Base-by-base conservation (phyloP, 495 filamentous ascomycete species). In the Copromyces sp. region DNA sequence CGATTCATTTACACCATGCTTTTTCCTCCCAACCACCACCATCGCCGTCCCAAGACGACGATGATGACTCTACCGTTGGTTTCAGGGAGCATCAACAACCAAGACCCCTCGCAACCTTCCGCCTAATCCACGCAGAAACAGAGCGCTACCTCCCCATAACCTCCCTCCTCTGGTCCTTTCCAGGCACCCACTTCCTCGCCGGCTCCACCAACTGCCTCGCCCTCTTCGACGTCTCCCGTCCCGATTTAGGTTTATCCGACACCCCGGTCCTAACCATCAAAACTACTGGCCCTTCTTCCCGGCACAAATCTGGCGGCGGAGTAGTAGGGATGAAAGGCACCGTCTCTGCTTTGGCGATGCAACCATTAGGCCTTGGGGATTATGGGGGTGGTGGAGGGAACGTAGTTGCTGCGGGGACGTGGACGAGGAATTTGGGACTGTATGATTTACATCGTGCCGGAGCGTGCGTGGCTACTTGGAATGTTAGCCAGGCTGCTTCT, bases 371-470 rank as follows among this genome's bases (percentile, higher is more conserved):
- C 7, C 35, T 69, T 38, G 69, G 69, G 6, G 75, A 68, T 12
- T 77, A 65, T 37, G 32, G 17, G 2, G 8, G 9, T 12, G 65
- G 20, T 1, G 71, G n/a, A 39, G 71, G 78, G 3, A 83, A 83
- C 12, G 83, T 97, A 3, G 81, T 98, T 3, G 94, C 93, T 3
- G 94, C 93, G 0, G 95, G 94, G 1, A 97, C 94, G 2, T 92
- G 92, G 80, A 91, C 89, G 7, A 81, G 95, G 16, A 86, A 89
- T 74, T 77, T 98, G 42, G 93, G 90, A 0, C 81, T 98, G 4
- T 97, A 97, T 78, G 93, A 89, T 73, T 81, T 87, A 3, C 85
- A 88, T 68, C 89, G 92, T 2, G 80, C 85, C 4, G 93, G 91
- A 0, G 86, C 89, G 12, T 86, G 87, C 65, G 84, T 94, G 16